Evolutionary conservation across 306 rosid species (phyloP).

Genomic region (Begonia loranthoides): DNA sequence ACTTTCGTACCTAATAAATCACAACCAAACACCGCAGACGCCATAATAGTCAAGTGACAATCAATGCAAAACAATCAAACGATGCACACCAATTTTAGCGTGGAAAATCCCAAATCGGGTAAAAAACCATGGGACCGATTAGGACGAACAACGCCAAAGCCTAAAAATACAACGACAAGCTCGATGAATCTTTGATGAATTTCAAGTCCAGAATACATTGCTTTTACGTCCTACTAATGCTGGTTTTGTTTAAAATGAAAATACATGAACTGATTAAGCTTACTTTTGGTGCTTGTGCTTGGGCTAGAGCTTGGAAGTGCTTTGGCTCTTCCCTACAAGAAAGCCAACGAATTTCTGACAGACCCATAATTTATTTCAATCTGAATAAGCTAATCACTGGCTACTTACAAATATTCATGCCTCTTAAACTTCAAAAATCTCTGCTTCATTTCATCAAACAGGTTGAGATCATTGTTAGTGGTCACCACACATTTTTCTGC

Average conservation of each 20-base stretch:
- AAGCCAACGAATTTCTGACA: not conserved
- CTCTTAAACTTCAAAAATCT: constrained; percentile 65
- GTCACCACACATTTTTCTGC: constrained; percentile 16
- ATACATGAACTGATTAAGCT: no score
- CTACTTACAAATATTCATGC: constrained; percentile 54
- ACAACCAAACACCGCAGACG: no score
- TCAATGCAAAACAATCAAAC: not conserved
- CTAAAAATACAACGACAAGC: no score
- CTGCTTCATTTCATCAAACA: constrained; percentile 49
- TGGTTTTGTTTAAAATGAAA: no score
- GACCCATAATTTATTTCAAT: not conserved
- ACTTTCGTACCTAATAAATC: no score
- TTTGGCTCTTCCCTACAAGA: constrained; percentile 50
- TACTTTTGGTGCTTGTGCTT: constrained; percentile 78
- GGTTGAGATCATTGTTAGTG: constrained; percentile 19
- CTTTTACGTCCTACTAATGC: constrained; percentile 3
- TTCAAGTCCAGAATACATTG: not conserved
- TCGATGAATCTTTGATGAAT: not conserved
- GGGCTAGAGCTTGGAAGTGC: constrained; percentile 55
- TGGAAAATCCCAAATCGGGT: no score
- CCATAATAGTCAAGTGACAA: no score
- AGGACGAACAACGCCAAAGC: no score
- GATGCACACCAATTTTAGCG: no score
- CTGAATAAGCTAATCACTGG: not conserved
- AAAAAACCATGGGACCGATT: no score